Percentiles rank a stretch among this genome's conserved stretches.
Conservation (phyloP, 768 basidiomycete species). For the Amanita jacksonii region DNA sequence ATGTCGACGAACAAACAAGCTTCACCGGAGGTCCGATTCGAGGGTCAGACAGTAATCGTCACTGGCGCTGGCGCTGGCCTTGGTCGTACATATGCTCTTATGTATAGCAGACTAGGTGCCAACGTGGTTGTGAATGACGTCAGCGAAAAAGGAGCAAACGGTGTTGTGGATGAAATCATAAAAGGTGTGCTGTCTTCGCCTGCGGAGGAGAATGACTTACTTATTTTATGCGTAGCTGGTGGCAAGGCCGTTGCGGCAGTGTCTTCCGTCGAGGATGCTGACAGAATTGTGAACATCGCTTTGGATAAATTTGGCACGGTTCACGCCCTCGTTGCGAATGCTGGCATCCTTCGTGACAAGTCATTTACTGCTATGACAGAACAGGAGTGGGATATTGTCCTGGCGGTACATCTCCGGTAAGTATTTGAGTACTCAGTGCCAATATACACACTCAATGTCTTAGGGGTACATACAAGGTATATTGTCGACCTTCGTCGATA, state of each 20-base stretch:
- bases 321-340: constrained; percentile 86
- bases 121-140: constrained; percentile 97
- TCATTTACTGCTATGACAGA: constrained; percentile 85
- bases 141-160: constrained; percentile 71
- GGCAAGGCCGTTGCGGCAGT: constrained; percentile 81
- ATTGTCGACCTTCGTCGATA: too few relatives aligned
- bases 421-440: constrained; percentile 8
- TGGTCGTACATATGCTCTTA: constrained; percentile 83
- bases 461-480: constrained; percentile 81
- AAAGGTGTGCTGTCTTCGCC: constrained; percentile 38
- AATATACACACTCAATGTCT: constrained; percentile 6
- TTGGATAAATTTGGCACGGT: constrained; percentile 81
- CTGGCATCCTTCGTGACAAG: constrained; percentile 90
- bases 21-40: constrained; percentile 65
- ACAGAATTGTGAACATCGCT: constrained; percentile 79
- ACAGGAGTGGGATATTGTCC: constrained; percentile 90
- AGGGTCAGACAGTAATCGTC: constrained; percentile 85
- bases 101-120: constrained; percentile 90
- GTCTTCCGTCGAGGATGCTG: constrained; percentile 88
- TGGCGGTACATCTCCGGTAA: constrained; percentile 74
- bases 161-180: constrained; percentile 81
- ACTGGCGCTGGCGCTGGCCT: constrained; percentile 95
- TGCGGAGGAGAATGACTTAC: neutral
- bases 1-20: constrained; percentile 62
- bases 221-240: constrained; percentile 43